Conservation (phyloP, 139 green algal species). For the Chlamydomonas schloesseri region DNA sequence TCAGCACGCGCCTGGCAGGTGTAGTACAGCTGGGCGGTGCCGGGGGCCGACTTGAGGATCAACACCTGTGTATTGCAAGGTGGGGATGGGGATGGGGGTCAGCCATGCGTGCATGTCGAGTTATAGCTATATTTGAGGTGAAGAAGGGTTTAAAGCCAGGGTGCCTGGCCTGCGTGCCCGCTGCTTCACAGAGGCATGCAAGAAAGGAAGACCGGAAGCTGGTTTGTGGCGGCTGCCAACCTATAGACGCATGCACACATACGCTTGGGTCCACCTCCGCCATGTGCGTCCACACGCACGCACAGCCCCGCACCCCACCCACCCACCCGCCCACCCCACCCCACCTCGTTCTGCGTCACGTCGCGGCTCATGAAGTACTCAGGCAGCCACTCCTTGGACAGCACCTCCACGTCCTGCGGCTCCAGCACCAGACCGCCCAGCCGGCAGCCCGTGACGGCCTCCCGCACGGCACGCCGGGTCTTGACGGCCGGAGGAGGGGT, state of each 20-base stretch:
- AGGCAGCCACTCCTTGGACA: slow-evolving; percentile 43
- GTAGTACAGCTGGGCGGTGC: slow-evolving; percentile 6
- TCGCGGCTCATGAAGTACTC: slow-evolving; percentile 57
- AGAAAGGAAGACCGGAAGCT: no score
- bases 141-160: no score
- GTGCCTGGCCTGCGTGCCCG: no score
- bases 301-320: no score
- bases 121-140: no score
- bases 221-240: no score
- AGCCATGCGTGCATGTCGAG: no score
- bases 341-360: slow-evolving; percentile 59
- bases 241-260: no score
- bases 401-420: slow-evolving; percentile 68
- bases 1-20: slow-evolving; percentile 3
- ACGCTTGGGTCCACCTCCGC: no score
- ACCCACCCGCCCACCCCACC: no score
- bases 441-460: slow-evolving; percentile 41
- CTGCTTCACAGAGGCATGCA: no score
- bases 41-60: slow-evolving; percentile 43
- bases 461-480: slow-evolving; percentile 10
- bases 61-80: slow-evolving; percentile 38
- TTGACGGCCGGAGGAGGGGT: neutral
- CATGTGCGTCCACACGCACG: no score
- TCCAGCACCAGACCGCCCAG: slow-evolving; percentile 58
- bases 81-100: neutral